A percentile compares a stretch with the other conserved stretches of the same genome.
Evolutionary conservation across 2,329 filamentous ascomycete species (phyloP).

Genomic region (Stagonosporopsis cucurbitacearum): DNA sequence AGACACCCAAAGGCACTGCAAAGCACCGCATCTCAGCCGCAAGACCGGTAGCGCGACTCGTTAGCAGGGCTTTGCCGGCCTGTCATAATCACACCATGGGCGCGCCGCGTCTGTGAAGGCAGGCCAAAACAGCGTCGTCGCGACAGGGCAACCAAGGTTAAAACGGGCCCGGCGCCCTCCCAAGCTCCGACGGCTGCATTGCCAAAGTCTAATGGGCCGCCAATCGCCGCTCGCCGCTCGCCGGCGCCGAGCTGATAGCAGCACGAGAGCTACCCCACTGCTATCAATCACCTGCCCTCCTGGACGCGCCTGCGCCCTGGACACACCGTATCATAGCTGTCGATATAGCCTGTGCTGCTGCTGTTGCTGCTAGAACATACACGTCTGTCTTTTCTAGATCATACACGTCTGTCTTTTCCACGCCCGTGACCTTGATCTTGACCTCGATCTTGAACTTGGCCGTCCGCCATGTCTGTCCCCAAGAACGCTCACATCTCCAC

Average conservation of each 20-base stretch:
- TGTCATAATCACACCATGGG: neutral
- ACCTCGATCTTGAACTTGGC: too few relatives aligned
- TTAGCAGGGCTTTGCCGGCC: neutral
- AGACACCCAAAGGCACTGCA: too few relatives aligned
- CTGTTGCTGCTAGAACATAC: neutral
- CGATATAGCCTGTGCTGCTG: constrained; percentile 1
- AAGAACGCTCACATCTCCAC: constrained; percentile 74
- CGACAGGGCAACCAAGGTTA: neutral
- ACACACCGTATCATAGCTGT: constrained; percentile 2
- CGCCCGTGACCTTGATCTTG: neutral
- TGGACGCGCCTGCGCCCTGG: neutral
- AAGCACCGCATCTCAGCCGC: neutral
- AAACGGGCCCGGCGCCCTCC: neutral
- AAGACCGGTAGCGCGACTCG: neutral
- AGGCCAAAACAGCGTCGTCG: constrained; percentile 1
- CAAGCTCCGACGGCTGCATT: neutral
- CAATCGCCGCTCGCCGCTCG: neutral
- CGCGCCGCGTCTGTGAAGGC: constrained; percentile 1
- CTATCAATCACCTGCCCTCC: constrained; percentile 18
- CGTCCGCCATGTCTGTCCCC: constrained; percentile 51
- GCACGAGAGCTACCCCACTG: constrained; percentile 6
- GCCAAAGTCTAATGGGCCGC: neutral
- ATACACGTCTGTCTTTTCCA: constrained; percentile 1
- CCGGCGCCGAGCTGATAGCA: constrained; percentile 1
- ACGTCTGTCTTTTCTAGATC: neutral